These are phyloP conservation scores for Quercus phellos DNA, from an alignment of 331 rosid genomes.

Conservation along the genomic window DNA sequence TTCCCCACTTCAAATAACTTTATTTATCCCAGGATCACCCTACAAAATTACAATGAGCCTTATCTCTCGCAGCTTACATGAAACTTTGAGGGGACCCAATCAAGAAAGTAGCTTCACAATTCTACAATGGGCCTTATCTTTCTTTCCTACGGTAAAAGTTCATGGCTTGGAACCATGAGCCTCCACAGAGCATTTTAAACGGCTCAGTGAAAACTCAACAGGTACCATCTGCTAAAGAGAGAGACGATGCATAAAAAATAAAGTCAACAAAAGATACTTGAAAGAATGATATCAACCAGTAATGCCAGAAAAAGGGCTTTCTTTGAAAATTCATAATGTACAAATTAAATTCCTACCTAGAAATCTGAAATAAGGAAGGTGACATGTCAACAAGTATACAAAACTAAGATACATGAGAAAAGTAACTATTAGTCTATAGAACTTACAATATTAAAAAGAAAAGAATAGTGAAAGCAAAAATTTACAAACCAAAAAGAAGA, in stretches of 20 bases:
- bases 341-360: background rate
- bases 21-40: background rate
- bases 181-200: too few relatives aligned
- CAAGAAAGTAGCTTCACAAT: background rate
- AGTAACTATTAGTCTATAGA: background rate
- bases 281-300: background rate
- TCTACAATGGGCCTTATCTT: background rate
- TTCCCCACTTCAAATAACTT: background rate
- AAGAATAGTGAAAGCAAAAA: conserved; percentile 17
- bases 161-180: background rate
- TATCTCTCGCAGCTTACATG: background rate
- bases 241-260: background rate
- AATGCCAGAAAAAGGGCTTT: background rate
- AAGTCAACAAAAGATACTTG: background rate
- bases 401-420: background rate
- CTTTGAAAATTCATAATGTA: background rate
- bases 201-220: too few relatives aligned
- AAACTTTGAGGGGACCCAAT: background rate
- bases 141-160: background rate
- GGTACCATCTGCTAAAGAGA: too few relatives aligned
- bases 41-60: background rate
- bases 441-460: conserved; percentile 5
- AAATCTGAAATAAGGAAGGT: background rate
- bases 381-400: background rate
- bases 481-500: conserved; percentile 14